Base-by-base conservation (phyloP, 495 filamentous ascomycete genomes). In the Aspergillus panamensis region DNA sequence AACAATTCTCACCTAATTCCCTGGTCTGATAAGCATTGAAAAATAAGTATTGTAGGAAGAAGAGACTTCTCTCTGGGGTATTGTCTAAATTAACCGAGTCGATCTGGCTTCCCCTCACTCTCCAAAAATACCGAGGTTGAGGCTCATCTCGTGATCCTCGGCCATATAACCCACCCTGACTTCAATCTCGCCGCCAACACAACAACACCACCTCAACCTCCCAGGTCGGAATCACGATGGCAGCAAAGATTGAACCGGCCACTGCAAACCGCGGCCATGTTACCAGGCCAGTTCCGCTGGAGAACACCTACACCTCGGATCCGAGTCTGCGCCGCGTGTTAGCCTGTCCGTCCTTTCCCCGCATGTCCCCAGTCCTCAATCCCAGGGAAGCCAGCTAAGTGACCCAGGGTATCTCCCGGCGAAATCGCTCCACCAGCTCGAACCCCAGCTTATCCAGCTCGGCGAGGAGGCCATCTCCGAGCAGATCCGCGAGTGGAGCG, bases 241-340 rank as follows among this genome's bases (percentile, higher is more conserved):
- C 42, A 21, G 19, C 16, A 42, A 60, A 1, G 42, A 62, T 14
- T 8, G 8, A 49, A 39, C 68, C 70, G 7, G 72, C 72, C 14
- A 73, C 72, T 10, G 72, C 67, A 17, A 68, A 67, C 8, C 67
- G 35, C n/a, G 72, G 72, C 10, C 66, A 65, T 44, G 60, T 74
- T 43, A 74, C 70, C 6, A 51, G 65, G 13, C 72, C 67, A 1
- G 53, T 35, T 10, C 58, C 62, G 7, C 43, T 74, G 39, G 61
- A 63, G 35, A 74, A 74, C 16, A 70, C 68, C 0, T 73, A 71
- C 49, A 70, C 70, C 1, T 68, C 72, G 0, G 72, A 74, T 35
- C 55, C 48, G 9, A 69, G 65, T 59, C 59, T 74, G 2, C 62
- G 64, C 39, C 57, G 69, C 8, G 32, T 58, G 1, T 58, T 73